A percentile compares a stretch with the other conserved stretches of the same genome.
These are phyloP conservation scores for Stachybotrys elegans DNA, from an alignment of 2,329 filamentous ascomycete genomes.

Conservation along the genomic window DNA sequence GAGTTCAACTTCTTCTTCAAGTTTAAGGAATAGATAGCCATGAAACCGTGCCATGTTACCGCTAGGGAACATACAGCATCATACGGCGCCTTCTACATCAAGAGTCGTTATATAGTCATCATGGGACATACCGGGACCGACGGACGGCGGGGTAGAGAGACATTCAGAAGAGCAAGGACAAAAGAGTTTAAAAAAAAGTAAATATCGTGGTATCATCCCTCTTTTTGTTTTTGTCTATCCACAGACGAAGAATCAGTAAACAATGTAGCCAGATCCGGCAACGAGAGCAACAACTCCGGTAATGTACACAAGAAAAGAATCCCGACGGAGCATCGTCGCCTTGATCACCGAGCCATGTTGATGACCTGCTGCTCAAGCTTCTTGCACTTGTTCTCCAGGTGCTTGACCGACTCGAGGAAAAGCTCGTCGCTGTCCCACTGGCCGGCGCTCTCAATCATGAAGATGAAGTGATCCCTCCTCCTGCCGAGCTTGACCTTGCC, in stretches of 20 bases:
- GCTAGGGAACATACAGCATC: too few species aligned
- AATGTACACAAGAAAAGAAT: conserved; percentile 11
- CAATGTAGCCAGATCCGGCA: conserved; percentile 14
- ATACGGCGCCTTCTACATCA: too few species aligned
- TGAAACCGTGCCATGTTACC: conserved; percentile 6
- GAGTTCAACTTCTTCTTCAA: conserved; percentile 55
- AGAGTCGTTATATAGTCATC: too few species aligned
- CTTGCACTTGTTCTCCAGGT: conserved; percentile 80
- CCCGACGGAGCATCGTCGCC: too few species aligned
- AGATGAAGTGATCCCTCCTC: conserved; percentile 94
- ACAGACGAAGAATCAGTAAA: conserved; percentile 14
- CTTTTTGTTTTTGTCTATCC: conserved; percentile 23
- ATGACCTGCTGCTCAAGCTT: conserved; percentile 66
- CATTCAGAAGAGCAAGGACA: neutral
- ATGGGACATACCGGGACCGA: too few species aligned
- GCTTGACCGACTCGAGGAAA: conserved; percentile 82
- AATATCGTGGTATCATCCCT: conserved; percentile 27
- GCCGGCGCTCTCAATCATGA: conserved; percentile 88
- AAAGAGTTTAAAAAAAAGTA: conserved; percentile 10
- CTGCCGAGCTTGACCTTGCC: conserved; percentile 92
- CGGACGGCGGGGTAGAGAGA: too few species aligned
- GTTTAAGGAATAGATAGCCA: conserved; percentile 29
- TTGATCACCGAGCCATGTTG: conserved; percentile 51
- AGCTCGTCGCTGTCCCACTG: conserved; percentile 93
- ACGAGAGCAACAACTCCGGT: conserved; percentile 14